Conservation (phyloP, 73 alveolate genomes). For the Paramecium primaurelia region DNA sequence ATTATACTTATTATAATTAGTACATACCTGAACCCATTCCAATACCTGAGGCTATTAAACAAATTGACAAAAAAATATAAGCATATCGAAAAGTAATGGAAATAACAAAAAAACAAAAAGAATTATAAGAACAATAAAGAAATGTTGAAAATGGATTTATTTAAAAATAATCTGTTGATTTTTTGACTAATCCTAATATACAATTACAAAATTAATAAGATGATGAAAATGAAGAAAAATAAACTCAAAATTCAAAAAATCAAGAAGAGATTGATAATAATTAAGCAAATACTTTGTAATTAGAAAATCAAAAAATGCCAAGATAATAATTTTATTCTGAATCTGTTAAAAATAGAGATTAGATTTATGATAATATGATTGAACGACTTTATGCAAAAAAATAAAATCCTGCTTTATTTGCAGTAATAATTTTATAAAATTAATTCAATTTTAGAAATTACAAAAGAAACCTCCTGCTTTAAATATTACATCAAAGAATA, state of each 20-base stretch:
- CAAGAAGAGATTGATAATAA: background rate
- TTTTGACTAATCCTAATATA: background rate
- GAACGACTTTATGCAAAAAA: background rate
- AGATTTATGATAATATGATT: background rate
- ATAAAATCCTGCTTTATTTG: conserved; percentile 10
- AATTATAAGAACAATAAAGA: background rate
- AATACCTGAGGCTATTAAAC: conserved; percentile 17
- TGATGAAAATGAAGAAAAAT: background rate
- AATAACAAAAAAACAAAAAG: background rate
- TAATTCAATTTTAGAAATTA: background rate
- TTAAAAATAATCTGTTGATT: background rate
- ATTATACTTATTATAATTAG: background rate
- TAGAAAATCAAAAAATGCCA: background rate
- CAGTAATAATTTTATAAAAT: background rate
- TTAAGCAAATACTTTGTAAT: background rate
- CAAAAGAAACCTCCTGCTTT: background rate
- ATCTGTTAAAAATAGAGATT: background rate
- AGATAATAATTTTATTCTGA: background rate
- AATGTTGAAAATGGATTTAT: background rate
- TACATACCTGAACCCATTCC: conserved; percentile 15
- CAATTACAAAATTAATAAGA: background rate
- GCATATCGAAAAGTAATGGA: conserved; percentile 1
- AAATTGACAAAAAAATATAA: background rate
- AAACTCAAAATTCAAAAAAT: background rate
- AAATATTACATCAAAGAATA: background rate